A percentile compares a stretch with the other conserved stretches of the same genome.
phyloP scores from a whole-genome alignment of 768 basidiomycete species.

The Rhodotorula kratochvilovae region DNA sequence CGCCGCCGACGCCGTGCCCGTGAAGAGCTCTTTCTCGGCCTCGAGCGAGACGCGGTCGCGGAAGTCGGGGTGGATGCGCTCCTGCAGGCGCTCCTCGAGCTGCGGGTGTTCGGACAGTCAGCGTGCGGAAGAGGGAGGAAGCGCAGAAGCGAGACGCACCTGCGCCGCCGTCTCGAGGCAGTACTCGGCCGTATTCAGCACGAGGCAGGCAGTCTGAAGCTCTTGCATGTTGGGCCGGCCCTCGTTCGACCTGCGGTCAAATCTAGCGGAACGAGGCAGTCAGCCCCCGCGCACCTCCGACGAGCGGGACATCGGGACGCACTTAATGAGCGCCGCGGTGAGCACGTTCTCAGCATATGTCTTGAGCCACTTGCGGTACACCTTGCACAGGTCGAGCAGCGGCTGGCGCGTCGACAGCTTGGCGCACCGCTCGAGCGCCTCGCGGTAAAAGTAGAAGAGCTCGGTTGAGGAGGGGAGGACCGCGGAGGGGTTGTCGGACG shows the following conservation, averaged over 20 bases:
- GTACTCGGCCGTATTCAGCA: constrained; percentile 96
- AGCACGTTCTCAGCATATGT: constrained; percentile 97
- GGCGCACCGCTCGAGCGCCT: constrained; percentile 88
- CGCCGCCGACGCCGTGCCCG: constrained; percentile 77
- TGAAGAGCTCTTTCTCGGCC: constrained; percentile 78
- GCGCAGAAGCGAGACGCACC: constrained; percentile 52
- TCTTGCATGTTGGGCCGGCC: constrained; percentile 69
- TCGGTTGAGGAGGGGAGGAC: constrained; percentile 93
- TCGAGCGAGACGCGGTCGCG: constrained; percentile 78
- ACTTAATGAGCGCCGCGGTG: constrained; percentile 68
- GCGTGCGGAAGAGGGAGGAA: not conserved
- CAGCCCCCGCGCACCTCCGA: not conserved
- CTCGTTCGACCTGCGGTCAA: constrained; percentile 67
- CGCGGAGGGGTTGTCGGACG: constrained; percentile 47
- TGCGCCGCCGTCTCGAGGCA: constrained; percentile 86
- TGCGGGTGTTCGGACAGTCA: constrained; percentile 46
- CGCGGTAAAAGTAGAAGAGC: constrained; percentile 93
- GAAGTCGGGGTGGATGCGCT: constrained; percentile 69
- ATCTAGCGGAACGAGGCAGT: not conserved
- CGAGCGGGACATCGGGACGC: constrained; percentile 16
- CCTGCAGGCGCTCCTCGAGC: constrained; percentile 87
- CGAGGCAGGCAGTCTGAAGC: constrained; percentile 73
- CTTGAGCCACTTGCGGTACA: constrained; percentile 90
- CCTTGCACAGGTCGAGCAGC: constrained; percentile 68
- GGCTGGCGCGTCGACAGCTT: constrained; percentile 80